phyloP scores from a whole-genome alignment of 2,329 filamentous ascomycete genomes.

The Leptosphaerulina australis region DNA sequence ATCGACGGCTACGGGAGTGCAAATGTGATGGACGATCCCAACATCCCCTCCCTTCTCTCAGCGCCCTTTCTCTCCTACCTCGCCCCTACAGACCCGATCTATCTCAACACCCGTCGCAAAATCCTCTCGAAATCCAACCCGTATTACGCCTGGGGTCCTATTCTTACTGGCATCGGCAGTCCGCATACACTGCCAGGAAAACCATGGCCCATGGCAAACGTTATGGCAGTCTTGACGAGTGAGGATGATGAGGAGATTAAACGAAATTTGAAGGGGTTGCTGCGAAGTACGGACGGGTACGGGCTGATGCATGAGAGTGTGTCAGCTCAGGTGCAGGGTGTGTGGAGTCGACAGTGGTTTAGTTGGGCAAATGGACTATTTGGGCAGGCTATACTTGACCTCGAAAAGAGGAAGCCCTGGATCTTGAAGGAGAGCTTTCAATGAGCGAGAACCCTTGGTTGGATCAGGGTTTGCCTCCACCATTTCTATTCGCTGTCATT shows the following conservation, averaged over 20 bases:
- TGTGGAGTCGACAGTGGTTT: constrained; percentile 59
- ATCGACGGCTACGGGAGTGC: constrained; percentile 54
- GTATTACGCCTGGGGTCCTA: constrained; percentile 56
- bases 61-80: constrained; percentile 67
- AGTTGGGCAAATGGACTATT: constrained; percentile 60
- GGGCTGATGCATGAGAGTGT: constrained; percentile 60
- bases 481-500: not conserved
- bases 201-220: constrained; percentile 59
- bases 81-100: constrained; percentile 46
- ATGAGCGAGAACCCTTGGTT: not conserved
- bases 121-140: constrained; percentile 53
- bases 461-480: not conserved
- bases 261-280: constrained; percentile 49
- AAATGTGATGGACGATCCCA: constrained; percentile 74
- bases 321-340: constrained; percentile 45
- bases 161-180: constrained; percentile 53
- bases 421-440: constrained; percentile 47
- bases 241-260: constrained; percentile 55
- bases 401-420: constrained; percentile 52
- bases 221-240: constrained; percentile 57
- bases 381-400: constrained; percentile 54
- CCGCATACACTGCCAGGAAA: constrained; percentile 54
- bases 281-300: constrained; percentile 55
- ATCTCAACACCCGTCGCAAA: constrained; percentile 53
- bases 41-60: constrained; percentile 69